phyloP scores from a whole-genome alignment of 495 filamentous ascomycete species.

The Hypoxylon lenormandii region DNA sequence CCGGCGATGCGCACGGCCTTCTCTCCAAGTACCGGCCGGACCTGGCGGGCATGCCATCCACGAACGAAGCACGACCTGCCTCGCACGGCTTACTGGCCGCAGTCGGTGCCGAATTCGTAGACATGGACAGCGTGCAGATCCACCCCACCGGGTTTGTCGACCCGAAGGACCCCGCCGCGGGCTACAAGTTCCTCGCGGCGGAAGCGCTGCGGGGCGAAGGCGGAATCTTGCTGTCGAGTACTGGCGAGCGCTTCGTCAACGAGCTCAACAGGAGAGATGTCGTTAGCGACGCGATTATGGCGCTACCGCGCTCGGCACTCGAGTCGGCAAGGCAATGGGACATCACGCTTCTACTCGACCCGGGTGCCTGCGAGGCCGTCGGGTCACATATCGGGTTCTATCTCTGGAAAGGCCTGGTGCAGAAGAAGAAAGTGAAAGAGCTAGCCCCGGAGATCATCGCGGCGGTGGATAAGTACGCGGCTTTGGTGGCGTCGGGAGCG shows the following conservation, averaged over 20 bases:
- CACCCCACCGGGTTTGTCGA: conserved; percentile 81
- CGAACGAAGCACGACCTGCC: conserved; percentile 67
- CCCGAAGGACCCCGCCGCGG: conserved; percentile 57
- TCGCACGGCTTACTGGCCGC: conserved; percentile 61
- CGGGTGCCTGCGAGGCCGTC: conserved; percentile 64
- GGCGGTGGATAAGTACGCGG: conserved; percentile 62
- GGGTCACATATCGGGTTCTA: conserved; percentile 70
- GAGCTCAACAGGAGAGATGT: conserved; percentile 68
- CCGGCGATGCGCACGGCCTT: conserved; percentile 66
- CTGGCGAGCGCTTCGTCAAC: conserved; percentile 66
- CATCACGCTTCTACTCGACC: conserved; percentile 67
- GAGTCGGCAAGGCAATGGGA: conserved; percentile 62
- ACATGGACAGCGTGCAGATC: conserved; percentile 70
- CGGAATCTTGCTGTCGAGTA: conserved; percentile 61
- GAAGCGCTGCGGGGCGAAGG: conserved; percentile 71
- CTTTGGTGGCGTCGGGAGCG: conserved; percentile 50
- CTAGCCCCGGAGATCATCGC: conserved; percentile 55
- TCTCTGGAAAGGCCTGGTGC: conserved; percentile 66
- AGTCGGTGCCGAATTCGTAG: conserved; percentile 64
- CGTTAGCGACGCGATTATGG: conserved; percentile 63
- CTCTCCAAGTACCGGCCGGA: conserved; percentile 67
- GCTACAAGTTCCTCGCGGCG: conserved; percentile 70
- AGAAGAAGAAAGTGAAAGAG: conserved; percentile 64
- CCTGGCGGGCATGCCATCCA: conserved; percentile 67
- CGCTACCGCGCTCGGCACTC: conserved; percentile 41